Evolutionary conservation across 2,329 filamentous ascomycete genomes (phyloP), one percentile per base, ranked within the genome.

Genomic region (Fusarium poae): DNA sequence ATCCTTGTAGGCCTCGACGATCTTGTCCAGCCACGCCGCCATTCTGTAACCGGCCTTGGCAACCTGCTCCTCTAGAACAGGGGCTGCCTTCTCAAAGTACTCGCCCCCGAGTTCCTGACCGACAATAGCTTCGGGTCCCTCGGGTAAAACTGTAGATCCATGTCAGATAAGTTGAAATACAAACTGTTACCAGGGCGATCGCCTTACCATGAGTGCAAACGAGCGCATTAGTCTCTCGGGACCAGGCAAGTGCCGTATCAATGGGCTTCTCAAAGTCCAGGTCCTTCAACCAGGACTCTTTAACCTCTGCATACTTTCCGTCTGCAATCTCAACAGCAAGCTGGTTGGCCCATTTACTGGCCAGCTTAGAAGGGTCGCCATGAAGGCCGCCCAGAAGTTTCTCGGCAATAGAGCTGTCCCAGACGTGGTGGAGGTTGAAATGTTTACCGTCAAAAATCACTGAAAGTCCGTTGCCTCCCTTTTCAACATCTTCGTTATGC

Each of bases 351-450:
- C 89, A 91, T 42, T 75, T 76, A 51, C 80, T 76, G 3, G 88
- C 88, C 45, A 84, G 79, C 7, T 77, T 76, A 61, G 85, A 87
- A 1, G 84, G 77, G 78, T 81, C 77, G 74, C 86, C 79, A 39
- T 81, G 79, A 43, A 81, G 75, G n/a, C 84, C 86, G 4, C 89
- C 89, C 2, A 90, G 81, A 72, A 87, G 79, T 74, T 89, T 86
- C 79, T 91, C 89, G 1, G 88, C 84, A 65, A 93, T 92, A 69
- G 85, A 86, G 54, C 85, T 88, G 75, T 93, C 91, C 91, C 91
- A 93, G 18, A 92, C 86, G 60, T 90, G 85, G 74, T 93, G 91
- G 42, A 93, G 82, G 74, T 93, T 93, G 57, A 86, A 83, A 29
- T 81, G 77, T 30, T 78, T 76, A 5, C 83, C 84, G 27, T 88